A percentile compares a stretch with the other conserved stretches of the same genome.
Evolutionary conservation across 441 rosid genomes (phyloP).

Genomic region (Croton laevigatus): DNA sequence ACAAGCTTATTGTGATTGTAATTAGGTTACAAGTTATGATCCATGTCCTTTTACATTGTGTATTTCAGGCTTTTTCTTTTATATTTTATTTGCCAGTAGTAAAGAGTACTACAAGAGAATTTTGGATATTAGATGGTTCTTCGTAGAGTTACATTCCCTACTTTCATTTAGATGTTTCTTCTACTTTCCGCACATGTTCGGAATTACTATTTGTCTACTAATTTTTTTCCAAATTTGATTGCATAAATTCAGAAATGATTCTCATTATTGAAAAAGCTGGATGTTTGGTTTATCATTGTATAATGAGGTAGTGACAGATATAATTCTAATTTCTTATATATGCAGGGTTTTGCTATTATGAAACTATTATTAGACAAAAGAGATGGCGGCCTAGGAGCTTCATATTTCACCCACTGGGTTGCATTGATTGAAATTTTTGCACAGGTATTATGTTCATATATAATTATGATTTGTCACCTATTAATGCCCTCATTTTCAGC

Average conservation of each 20-base stretch:
- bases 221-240: neutral
- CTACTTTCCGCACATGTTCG: neutral
- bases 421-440: conserved; percentile 69
- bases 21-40: neutral
- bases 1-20: neutral
- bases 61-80: conserved; percentile 4
- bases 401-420: conserved; percentile 87
- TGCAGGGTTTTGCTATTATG: conserved; percentile 74
- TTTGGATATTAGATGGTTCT: conserved; percentile 1
- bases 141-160: neutral
- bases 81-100: neutral
- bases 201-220: neutral
- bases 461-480: conserved; percentile 6
- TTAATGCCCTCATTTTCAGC: conserved; percentile 15
- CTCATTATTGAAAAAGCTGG: neutral
- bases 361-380: conserved; percentile 53
- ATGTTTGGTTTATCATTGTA: too few relatives aligned
- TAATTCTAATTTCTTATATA: conserved; percentile 14
- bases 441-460: conserved; percentile 49
- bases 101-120: neutral
- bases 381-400: conserved; percentile 42
- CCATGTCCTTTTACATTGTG: neutral
- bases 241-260: neutral
- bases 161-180: conserved; percentile 4
- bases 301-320: conserved; percentile 9